phyloP scores from a whole-genome alignment of 2,329 filamentous ascomycete species.

The Curvularia sp. region DNA sequence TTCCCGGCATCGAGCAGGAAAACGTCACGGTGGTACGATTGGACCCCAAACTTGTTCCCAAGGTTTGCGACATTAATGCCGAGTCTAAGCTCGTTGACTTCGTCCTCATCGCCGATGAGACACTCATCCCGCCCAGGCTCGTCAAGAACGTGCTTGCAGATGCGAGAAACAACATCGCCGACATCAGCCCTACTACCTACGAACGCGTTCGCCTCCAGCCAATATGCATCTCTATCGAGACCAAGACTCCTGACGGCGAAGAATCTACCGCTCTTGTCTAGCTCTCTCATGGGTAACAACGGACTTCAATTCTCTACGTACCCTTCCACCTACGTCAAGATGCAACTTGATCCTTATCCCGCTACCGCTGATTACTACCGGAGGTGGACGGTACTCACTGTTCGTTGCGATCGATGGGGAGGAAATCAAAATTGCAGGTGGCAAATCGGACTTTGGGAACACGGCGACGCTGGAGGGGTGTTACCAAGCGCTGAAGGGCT shows the following conservation, averaged over 20 bases:
- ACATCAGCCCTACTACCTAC: no score
- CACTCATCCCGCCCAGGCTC: background rate
- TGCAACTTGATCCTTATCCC: constrained; percentile 11
- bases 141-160: constrained; percentile 15
- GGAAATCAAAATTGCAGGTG: constrained; percentile 11
- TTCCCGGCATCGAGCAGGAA: constrained; percentile 12
- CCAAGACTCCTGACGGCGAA: constrained; percentile 15
- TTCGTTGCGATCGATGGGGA: constrained; percentile 19
- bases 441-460: constrained; percentile 10
- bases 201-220: no score
- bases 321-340: constrained; percentile 11
- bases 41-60: constrained; percentile 14
- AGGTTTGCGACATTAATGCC: constrained; percentile 8
- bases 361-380: constrained; percentile 14
- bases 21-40: constrained; percentile 13
- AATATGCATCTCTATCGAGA: no score
- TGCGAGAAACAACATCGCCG: constrained; percentile 11
- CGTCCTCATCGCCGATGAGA: constrained; percentile 8
- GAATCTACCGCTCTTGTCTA: constrained; percentile 15
- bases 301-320: constrained; percentile 19
- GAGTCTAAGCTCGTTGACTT: constrained; percentile 18
- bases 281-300: constrained; percentile 18
- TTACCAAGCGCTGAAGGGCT: constrained; percentile 1
- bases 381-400: constrained; percentile 14
- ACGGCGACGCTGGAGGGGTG: constrained; percentile 7